Evolutionary conservation across 1,284 basidiomycete genomes (phyloP).

Genomic region (Gymnopus androsaceus): DNA sequence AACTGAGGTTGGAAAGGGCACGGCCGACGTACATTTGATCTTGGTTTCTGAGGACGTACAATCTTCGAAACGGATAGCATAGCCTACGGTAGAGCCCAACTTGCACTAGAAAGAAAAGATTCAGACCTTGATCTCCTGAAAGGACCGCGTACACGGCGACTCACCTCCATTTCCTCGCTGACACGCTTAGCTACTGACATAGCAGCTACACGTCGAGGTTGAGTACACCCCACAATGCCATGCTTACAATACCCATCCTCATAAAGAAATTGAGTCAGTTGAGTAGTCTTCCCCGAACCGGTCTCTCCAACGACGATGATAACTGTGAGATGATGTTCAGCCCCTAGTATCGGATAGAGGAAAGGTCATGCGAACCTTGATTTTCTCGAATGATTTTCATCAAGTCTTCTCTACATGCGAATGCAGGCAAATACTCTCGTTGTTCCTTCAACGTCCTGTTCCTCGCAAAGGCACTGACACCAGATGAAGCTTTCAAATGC

Average conservation of each 20-base stretch:
- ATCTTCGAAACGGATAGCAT: slow-evolving; percentile 98
- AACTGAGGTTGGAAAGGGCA: not conserved
- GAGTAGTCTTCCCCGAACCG: slow-evolving; percentile 94
- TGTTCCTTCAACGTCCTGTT: slow-evolving; percentile 91
- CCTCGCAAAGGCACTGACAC: slow-evolving; percentile 83
- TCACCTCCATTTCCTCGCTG: slow-evolving; percentile 89
- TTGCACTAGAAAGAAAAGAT: slow-evolving; percentile 57
- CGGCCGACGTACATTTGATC: slow-evolving; percentile 79
- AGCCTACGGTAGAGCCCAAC: slow-evolving; percentile 88
- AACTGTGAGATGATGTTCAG: slow-evolving; percentile 46
- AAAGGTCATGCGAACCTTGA: slow-evolving; percentile 62
- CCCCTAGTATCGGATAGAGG: not conserved
- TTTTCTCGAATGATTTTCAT: slow-evolving; percentile 92
- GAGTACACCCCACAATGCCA: slow-evolving; percentile 93
- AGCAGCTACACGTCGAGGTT: slow-evolving; percentile 95
- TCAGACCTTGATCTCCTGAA: not conserved
- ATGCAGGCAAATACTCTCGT: slow-evolving; percentile 95
- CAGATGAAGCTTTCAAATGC: slow-evolving; percentile 80
- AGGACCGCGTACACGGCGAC: slow-evolving; percentile 19
- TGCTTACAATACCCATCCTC: slow-evolving; percentile 92
- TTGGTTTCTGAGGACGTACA: slow-evolving; percentile 90
- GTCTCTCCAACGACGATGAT: slow-evolving; percentile 95
- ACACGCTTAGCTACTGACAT: slow-evolving; percentile 99
- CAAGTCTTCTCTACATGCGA: slow-evolving; percentile 94
- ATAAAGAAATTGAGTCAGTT: slow-evolving; percentile 89